These are phyloP conservation scores for Arthrobotrys entomopaga DNA, from an alignment of 2,329 filamentous ascomycete species.

Conservation along the genomic window DNA sequence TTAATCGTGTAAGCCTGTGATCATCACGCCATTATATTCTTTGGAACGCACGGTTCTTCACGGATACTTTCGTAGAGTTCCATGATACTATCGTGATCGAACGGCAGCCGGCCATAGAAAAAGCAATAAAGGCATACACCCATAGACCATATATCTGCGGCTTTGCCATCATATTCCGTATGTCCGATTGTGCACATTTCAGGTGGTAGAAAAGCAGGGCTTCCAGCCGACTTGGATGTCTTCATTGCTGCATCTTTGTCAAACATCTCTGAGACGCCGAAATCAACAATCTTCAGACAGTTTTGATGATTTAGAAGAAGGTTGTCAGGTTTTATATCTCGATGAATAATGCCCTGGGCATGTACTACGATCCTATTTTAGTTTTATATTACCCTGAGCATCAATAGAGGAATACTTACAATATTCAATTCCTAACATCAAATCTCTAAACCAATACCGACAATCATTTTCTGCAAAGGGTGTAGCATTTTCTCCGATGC, in stretches of 20 bases:
- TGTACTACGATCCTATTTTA: constrained; percentile 72
- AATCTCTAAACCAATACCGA: constrained; percentile 90
- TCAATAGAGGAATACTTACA: constrained; percentile 66
- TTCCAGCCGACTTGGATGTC: constrained; percentile 91
- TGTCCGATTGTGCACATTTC: constrained; percentile 89
- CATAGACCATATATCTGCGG: constrained; percentile 98
- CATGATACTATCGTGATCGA: constrained; percentile 79
- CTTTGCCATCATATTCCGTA: constrained; percentile 85
- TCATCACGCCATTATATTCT: not conserved
- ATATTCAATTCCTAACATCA: constrained; percentile 95
- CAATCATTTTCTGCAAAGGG: constrained; percentile 86
- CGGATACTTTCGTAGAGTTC: constrained; percentile 92
- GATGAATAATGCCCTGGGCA: constrained; percentile 90
- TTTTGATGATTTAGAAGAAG: constrained; percentile 88
- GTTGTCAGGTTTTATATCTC: constrained; percentile 98
- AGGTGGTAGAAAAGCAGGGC: constrained; percentile 91
- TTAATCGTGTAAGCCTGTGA: constrained; percentile 4
- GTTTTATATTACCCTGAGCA: constrained; percentile 26
- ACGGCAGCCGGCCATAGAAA: constrained; percentile 87
- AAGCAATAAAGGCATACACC: constrained; percentile 93
- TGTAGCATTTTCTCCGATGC: constrained; percentile 80
- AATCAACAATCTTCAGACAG: constrained; percentile 96
- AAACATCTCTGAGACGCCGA: constrained; percentile 99
- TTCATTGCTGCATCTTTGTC: constrained; percentile 87
- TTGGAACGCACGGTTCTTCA: constrained; percentile 66